These are phyloP conservation scores for Begonia fuchsioides DNA, from an alignment of 306 rosid genomes.

Conservation along the genomic window DNA sequence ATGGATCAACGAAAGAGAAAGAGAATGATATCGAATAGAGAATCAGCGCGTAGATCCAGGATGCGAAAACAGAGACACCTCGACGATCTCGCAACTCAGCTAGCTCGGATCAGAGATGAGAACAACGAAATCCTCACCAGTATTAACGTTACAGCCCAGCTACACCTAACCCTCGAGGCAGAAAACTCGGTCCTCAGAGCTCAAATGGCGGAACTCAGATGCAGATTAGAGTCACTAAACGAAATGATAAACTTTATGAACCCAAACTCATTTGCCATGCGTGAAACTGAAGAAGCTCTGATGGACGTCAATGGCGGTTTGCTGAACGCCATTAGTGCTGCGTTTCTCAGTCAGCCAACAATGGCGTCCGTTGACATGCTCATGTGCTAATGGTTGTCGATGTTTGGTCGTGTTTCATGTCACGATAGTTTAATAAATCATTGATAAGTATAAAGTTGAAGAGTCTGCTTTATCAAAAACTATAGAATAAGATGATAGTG, in stretches of 20 bases:
- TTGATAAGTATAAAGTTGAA: too few relatives aligned
- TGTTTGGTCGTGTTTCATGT: too few relatives aligned
- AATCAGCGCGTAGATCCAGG: constrained; percentile 71
- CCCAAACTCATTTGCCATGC: constrained; percentile 30
- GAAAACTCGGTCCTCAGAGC: constrained; percentile 64
- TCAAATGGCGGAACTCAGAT: constrained; percentile 61
- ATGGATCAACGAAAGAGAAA: constrained; percentile 66
- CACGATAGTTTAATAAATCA: too few relatives aligned
- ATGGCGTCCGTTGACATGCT: constrained; percentile 20
- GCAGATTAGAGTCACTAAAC: constrained; percentile 50
- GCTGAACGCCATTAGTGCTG: constrained; percentile 11
- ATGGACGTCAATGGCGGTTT: constrained; percentile 13
- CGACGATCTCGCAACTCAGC: too few relatives aligned
- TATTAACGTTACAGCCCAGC: constrained; percentile 32
- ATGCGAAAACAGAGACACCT: constrained; percentile 61
- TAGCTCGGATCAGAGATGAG: constrained; percentile 38
- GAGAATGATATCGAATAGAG: constrained; percentile 73
- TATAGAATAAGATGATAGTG: too few relatives aligned
- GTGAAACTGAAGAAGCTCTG: constrained; percentile 5
- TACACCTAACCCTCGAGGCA: constrained; percentile 35
- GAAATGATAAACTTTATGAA: constrained; percentile 38
- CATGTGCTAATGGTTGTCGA: constrained; percentile 8
- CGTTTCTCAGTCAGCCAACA: constrained; percentile 17
- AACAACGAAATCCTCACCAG: constrained; percentile 33
- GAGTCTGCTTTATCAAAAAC: too few relatives aligned